A percentile compares a stretch with the other conserved stretches of the same genome.
These are phyloP conservation scores for Punctularia strigosozonata DNA, from an alignment of 768 basidiomycete species.

Conservation along the genomic window DNA sequence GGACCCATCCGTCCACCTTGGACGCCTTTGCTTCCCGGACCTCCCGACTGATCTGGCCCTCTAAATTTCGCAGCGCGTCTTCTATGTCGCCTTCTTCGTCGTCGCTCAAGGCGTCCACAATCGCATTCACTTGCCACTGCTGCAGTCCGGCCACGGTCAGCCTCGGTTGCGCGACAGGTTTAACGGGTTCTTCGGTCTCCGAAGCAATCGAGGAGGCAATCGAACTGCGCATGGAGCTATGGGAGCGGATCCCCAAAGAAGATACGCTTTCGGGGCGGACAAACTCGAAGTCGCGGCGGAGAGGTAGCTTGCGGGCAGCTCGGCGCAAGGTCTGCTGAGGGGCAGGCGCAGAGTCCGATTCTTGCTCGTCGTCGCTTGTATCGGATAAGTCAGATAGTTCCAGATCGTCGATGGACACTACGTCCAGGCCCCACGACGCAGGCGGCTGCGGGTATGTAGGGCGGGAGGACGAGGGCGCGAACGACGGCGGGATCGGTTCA, in stretches of 20 bases:
- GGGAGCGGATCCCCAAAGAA: slow-evolving; percentile 64
- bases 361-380: slow-evolving; percentile 39
- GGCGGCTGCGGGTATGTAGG: too few species aligned
- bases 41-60: slow-evolving; percentile 74
- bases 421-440: slow-evolving; percentile 58
- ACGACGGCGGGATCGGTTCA: too few species aligned
- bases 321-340: slow-evolving; percentile 44
- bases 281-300: slow-evolving; percentile 74
- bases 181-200: slow-evolving; percentile 13
- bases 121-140: slow-evolving; percentile 76
- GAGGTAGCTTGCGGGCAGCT: slow-evolving; percentile 47
- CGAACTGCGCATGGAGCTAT: slow-evolving; percentile 44
- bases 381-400: slow-evolving; percentile 72
- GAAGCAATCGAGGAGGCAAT: slow-evolving; percentile 26
- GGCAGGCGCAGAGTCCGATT: slow-evolving; percentile 21
- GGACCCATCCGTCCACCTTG: slow-evolving; percentile 79
- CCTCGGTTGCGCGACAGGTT: slow-evolving; percentile 19
- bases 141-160: slow-evolving; percentile 39
- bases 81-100: slow-evolving; percentile 76
- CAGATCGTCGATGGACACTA: slow-evolving; percentile 69
- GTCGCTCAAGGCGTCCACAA: slow-evolving; percentile 60
- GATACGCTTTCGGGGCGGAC: slow-evolving; percentile 64
- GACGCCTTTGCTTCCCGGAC: slow-evolving; percentile 57
- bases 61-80: slow-evolving; percentile 66
- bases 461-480: too few species aligned